phyloP scores from a whole-genome alignment of 1,139 yeast species.

The Geotrichum reessii region DNA sequence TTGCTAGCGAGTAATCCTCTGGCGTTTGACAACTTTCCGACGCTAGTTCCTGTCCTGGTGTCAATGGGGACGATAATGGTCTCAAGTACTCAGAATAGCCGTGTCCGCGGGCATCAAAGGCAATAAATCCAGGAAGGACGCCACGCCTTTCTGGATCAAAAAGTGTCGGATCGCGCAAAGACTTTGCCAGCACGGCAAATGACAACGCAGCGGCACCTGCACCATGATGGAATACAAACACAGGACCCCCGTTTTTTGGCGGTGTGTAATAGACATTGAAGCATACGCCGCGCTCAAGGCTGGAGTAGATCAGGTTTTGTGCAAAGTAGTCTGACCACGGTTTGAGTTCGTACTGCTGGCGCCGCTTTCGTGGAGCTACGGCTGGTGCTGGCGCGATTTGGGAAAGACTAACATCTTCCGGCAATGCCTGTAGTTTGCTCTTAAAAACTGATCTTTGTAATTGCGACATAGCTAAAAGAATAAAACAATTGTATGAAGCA shows the following conservation, averaged over 20 bases:
- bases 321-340: slow-evolving; percentile 43
- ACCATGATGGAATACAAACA: slow-evolving; percentile 82
- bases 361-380: neutral
- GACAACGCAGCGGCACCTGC: slow-evolving; percentile 88
- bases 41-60: slow-evolving; percentile 16
- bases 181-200: slow-evolving; percentile 52
- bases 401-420: neutral
- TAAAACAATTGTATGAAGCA: no score
- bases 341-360: slow-evolving; percentile 4
- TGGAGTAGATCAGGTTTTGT: slow-evolving; percentile 30
- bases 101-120: slow-evolving; percentile 82
- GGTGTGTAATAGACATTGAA: slow-evolving; percentile 59
- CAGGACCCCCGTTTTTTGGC: slow-evolving; percentile 48
- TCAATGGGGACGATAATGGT: neutral
- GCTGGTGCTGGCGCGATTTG: neutral
- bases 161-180: slow-evolving; percentile 28
- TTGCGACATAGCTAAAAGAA: neutral
- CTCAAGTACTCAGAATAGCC: slow-evolving; percentile 43
- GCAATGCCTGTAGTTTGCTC: neutral
- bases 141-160: slow-evolving; percentile 29
- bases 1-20: slow-evolving; percentile 45
- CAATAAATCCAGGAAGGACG: slow-evolving; percentile 31
- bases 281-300: slow-evolving; percentile 4
- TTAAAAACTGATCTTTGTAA: neutral
- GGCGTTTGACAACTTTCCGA: slow-evolving; percentile 22